Base-by-base conservation (phyloP, 164 flowering plant species). In the Chimonanthus salicifolius region DNA sequence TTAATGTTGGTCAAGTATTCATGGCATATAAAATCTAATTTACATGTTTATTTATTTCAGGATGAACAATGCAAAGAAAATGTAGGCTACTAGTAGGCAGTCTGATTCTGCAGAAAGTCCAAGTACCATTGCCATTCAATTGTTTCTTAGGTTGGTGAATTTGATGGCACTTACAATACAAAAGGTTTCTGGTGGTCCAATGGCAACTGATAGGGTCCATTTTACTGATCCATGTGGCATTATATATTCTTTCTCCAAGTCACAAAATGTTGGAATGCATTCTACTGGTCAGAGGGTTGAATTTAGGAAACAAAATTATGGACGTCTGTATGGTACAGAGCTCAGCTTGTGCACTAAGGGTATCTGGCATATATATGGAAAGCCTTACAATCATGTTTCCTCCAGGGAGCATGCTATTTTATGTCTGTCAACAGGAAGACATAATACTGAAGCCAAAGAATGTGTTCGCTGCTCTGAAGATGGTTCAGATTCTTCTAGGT, bases 391-490 rank as follows among this genome's bases (percentile, higher is more conserved):
- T 62, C 75, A 58, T 67, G 50, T 20, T 47, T 49, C 48, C 18
- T 64, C 76, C 69, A 79, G 77, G 67, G 80, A 80, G 72, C 78
- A 81, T 74, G 76, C 84, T 70, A 75, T 78, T 10, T 63, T 80
- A 71, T 89, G 95, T 77, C 75, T 68, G 4, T 88, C 88, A 11
- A 83, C 77, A 69, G 78, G 87, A 80, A 82, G 82, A 72, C 84
- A 72, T 18, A 77, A 82, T 48, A 72, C 84, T n/a, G 88, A 87
- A 79, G 75, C 88, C 67, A 80, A 79, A 80, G 87, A 85, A 79
- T 79, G 81, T 71, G 58, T 77, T 48, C 79, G 75, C 75, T 70
- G 79, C 75, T 77, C 71, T 69, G 76, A 74, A 77, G 90, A 84
- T 80, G 74, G 75, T 78, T 72, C 86, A 62, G 84, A 84, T 76